These are phyloP conservation scores for Aspergillus ochraceus DNA, from an alignment of 2,329 filamentous ascomycete genomes.

Conservation along the genomic window DNA sequence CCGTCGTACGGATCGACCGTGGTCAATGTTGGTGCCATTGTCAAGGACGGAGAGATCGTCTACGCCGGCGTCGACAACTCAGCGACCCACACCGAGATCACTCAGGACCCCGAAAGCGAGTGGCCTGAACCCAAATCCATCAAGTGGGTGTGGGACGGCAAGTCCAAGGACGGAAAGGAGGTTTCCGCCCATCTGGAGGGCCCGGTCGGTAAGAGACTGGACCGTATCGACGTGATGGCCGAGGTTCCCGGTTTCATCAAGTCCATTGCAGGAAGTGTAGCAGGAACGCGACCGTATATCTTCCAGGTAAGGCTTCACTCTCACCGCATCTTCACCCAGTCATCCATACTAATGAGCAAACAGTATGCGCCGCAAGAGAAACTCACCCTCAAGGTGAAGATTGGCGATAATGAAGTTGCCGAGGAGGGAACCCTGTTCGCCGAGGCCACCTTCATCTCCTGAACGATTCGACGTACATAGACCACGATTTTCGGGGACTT, in stretches of 20 bases:
- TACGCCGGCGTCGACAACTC: conserved; percentile 66
- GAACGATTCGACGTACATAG: conserved; percentile 33
- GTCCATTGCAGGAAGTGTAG: conserved; percentile 82
- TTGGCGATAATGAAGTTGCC: conserved; percentile 73
- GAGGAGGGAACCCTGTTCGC: conserved; percentile 80
- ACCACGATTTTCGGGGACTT: conserved; percentile 21
- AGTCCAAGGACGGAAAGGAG: conserved; percentile 71
- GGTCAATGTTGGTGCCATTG: conserved; percentile 80
- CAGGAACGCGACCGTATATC: conserved; percentile 94
- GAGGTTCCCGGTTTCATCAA: conserved; percentile 96
- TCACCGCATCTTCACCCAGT: not conserved
- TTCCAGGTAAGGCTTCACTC: conserved; percentile 69
- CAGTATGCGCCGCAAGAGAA: conserved; percentile 70
- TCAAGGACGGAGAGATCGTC: conserved; percentile 77
- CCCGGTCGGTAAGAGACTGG: conserved; percentile 66
- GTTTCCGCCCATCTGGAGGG: conserved; percentile 71
- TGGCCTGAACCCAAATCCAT: conserved; percentile 84
- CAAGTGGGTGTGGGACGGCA: conserved; percentile 76
- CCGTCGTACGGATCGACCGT: conserved; percentile 84
- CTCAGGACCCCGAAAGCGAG: conserved; percentile 72
- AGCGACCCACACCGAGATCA: conserved; percentile 67
- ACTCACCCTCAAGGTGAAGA: conserved; percentile 76
- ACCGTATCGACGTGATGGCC: conserved; percentile 92
- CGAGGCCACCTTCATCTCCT: conserved; percentile 96
- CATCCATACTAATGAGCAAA: conserved; percentile 17